Percentiles rank a stretch among this genome's conserved stretches.
phyloP scores from a whole-genome alignment of 1,284 basidiomycete species.

The Ustilago vetiveriae region DNA sequence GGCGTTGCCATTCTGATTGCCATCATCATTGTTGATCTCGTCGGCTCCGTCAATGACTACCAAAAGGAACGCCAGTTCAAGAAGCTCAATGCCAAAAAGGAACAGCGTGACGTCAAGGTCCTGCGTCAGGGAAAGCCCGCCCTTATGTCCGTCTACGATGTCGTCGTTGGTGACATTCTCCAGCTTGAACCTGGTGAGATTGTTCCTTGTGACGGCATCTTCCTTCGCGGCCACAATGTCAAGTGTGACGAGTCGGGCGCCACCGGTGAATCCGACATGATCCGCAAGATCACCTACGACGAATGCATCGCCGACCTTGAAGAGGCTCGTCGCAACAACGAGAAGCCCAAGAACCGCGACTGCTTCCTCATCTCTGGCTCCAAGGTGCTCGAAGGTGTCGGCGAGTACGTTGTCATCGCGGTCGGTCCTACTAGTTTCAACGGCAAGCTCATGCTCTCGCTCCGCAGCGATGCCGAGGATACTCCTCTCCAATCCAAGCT shows the following conservation, averaged over 20 bases:
- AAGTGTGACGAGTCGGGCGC: conserved; percentile 96
- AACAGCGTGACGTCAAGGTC: conserved; percentile 90
- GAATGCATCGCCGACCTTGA: conserved; percentile 74
- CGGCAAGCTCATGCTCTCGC: conserved; percentile 74
- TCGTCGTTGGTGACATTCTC: conserved; percentile 92
- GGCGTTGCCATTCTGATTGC: conserved; percentile 96
- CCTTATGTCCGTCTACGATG: conserved; percentile 79
- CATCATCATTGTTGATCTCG: conserved; percentile 72
- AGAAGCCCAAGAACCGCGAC: conserved; percentile 75
- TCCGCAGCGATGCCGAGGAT: conserved; percentile 76
- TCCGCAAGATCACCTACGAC: conserved; percentile 84
- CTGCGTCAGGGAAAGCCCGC: conserved; percentile 86
- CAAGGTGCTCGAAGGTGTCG: conserved; percentile 94
- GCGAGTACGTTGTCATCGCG: conserved; percentile 88
- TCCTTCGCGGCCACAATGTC: conserved; percentile 89
- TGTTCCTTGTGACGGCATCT: conserved; percentile 92
- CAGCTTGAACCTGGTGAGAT: conserved; percentile 94
- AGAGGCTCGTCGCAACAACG: conserved; percentile 59
- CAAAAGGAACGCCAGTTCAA: conserved; percentile 98
- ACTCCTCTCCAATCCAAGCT: conserved; percentile 95
- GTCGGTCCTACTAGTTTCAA: conserved; percentile 93
- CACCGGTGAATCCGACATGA: conserved; percentile 94
- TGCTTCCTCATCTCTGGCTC: conserved; percentile 94
- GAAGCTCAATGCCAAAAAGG: conserved; percentile 90
- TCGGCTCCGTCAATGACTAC: conserved; percentile 91